These are phyloP conservation scores for Cytospora chrysosperma DNA, from an alignment of 2,329 filamentous ascomycete species.

Conservation along the genomic window DNA sequence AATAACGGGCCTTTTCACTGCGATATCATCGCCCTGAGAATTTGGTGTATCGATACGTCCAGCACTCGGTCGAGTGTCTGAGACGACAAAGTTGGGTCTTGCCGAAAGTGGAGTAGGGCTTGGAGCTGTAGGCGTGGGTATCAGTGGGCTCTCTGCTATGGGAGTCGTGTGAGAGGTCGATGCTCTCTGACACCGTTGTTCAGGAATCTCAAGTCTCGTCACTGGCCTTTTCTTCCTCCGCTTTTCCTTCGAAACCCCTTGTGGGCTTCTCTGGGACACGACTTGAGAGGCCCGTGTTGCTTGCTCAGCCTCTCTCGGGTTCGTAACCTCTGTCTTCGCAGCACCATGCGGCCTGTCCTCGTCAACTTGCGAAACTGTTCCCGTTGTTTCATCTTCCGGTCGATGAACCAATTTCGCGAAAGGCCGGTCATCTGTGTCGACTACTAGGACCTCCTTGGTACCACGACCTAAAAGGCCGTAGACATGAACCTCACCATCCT, in stretches of 20 bases:
- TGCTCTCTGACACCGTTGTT: not conserved
- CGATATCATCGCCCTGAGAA: conserved; percentile 27
- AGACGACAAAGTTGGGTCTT: conserved; percentile 33
- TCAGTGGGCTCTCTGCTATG: conserved; percentile 7
- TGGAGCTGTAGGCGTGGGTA: conserved; percentile 36
- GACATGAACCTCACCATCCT: conserved; percentile 55
- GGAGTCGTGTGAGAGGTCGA: not conserved
- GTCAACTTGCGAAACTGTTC: not conserved
- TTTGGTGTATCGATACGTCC: conserved; percentile 30
- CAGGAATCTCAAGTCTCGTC: conserved; percentile 8
- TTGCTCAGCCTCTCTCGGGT: not conserved
- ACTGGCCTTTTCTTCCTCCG: not conserved
- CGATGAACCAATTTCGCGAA: conserved; percentile 37
- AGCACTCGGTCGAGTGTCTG: conserved; percentile 2
- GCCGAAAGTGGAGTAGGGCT: conserved; percentile 34
- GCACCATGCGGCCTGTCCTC: not conserved
- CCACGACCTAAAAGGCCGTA: conserved; percentile 62
- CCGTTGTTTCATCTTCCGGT: conserved; percentile 26
- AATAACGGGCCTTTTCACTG: conserved; percentile 26
- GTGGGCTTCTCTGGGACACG: not conserved
- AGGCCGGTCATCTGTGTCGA: conserved; percentile 47
- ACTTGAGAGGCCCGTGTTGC: not conserved
- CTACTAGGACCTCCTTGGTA: conserved; percentile 58
- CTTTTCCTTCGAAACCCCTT: not conserved
- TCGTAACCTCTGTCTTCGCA: not conserved